Conservation (phyloP, 768 basidiomycete genomes). For the Lactarius trivialis region DNA sequence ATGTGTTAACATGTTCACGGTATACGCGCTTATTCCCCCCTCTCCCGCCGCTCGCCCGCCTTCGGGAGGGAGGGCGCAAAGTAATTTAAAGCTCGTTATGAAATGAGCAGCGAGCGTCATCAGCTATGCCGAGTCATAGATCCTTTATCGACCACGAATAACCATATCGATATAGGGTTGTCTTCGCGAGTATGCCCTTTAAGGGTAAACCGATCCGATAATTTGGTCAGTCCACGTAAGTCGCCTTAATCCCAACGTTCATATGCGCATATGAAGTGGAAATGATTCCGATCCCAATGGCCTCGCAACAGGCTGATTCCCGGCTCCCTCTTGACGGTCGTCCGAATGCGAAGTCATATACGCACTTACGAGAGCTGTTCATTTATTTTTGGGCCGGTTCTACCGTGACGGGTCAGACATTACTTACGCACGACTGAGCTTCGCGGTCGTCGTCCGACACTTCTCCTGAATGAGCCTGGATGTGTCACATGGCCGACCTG, state of each 20-base stretch:
- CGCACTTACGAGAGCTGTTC: slow-evolving; percentile 1
- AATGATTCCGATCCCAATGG: slow-evolving; percentile 2
- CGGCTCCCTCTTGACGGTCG: slow-evolving; percentile 8
- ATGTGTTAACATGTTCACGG: neutral
- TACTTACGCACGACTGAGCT: neutral
- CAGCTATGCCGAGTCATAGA: neutral
- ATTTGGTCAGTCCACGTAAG: neutral
- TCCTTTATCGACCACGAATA: neutral
- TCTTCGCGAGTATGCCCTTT: neutral
- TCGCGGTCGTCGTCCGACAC: neutral
- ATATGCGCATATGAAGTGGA: slow-evolving; percentile 11
- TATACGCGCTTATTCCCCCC: neutral
- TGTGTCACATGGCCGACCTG: neutral
- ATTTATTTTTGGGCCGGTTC: neutral
- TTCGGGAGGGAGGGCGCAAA: slow-evolving; percentile 1
- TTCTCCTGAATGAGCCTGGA: neutral
- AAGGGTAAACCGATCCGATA: neutral
- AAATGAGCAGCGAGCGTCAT: neutral
- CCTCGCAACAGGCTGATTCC: slow-evolving; percentile 14
- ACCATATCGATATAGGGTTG: slow-evolving; percentile 2
- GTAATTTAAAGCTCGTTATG: slow-evolving; percentile 1
- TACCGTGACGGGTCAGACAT: slow-evolving; percentile 1
- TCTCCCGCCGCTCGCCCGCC: slow-evolving; percentile 1
- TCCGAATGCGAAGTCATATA: neutral
- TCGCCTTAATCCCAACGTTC: slow-evolving; percentile 1